phyloP scores from a whole-genome alignment of 176 grass and related monocot genomes.

The bread wheat (Triticum aestivum) region IWGSC_CS_RefSeq_v2.1 NC_057810.1:447686799-447687298 shows the following conservation, averaged over 20 bases:
- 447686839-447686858: constrained; percentile 58
- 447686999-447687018: constrained; percentile 57
- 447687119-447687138: constrained; percentile 72
- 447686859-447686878: constrained; percentile 30
- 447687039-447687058: constrained; percentile 58
- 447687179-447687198: constrained; percentile 72
- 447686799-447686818: constrained; percentile 66
- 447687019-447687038: constrained; percentile 58
- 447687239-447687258: constrained; percentile 66
- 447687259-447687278: constrained; percentile 54
- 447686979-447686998: constrained; percentile 45
- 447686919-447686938: constrained; percentile 48
- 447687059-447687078: constrained; percentile 69
- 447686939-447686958: constrained; percentile 39
- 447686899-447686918: constrained; percentile 56
- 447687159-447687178: constrained; percentile 84
- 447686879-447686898: constrained; percentile 36
- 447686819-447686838: constrained; percentile 68
- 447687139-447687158: constrained; percentile 64
- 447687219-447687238: constrained; percentile 61
- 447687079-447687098: constrained; percentile 59
- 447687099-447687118: constrained; percentile 59
- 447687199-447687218: constrained; percentile 62
- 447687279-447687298: constrained; percentile 48
- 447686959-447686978: constrained; percentile 44